A percentile compares a stretch with the other conserved stretches of the same genome.
Conservation (phyloP, 1,139 yeast genomes). For the Kluyveromyces sp. region DNA sequence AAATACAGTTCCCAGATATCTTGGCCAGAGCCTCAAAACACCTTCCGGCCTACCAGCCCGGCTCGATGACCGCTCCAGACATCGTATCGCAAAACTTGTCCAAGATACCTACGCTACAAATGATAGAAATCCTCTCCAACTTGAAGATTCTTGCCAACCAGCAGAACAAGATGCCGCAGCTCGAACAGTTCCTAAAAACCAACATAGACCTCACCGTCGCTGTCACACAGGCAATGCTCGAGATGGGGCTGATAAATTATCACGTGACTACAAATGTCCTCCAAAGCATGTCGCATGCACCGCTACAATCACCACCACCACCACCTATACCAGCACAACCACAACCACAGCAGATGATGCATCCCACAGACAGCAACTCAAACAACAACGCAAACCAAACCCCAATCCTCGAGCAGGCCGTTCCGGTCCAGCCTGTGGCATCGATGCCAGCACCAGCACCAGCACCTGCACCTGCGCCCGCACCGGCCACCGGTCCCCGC, state of each 20-base stretch:
- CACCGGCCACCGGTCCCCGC: not conserved
- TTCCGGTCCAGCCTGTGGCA: not conserved
- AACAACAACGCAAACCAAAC: too few relatives aligned
- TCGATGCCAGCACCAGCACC: not conserved
- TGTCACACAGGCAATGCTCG: constrained; percentile 63
- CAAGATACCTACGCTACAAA: constrained; percentile 58
- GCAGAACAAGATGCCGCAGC: constrained; percentile 42
- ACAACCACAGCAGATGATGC: not conserved
- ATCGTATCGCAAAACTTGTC: constrained; percentile 38
- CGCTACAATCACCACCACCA: not conserved
- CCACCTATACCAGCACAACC: not conserved
- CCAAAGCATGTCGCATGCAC: not conserved
- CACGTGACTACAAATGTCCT: constrained; percentile 48
- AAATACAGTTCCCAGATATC: constrained; percentile 36
- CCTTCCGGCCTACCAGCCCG: constrained; percentile 41
- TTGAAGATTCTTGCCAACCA: constrained; percentile 48
- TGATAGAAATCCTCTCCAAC: constrained; percentile 59
- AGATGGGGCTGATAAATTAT: constrained; percentile 67
- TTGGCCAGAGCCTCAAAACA: constrained; percentile 43
- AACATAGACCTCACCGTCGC: constrained; percentile 55
- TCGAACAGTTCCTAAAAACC: constrained; percentile 38
- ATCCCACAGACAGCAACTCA: too few relatives aligned
- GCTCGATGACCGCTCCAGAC: constrained; percentile 43
- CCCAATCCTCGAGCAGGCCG: too few relatives aligned
- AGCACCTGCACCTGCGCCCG: not conserved